Evolutionary conservation across 305 asterid genomes (phyloP).

Genomic region (Lippia alba): DNA sequence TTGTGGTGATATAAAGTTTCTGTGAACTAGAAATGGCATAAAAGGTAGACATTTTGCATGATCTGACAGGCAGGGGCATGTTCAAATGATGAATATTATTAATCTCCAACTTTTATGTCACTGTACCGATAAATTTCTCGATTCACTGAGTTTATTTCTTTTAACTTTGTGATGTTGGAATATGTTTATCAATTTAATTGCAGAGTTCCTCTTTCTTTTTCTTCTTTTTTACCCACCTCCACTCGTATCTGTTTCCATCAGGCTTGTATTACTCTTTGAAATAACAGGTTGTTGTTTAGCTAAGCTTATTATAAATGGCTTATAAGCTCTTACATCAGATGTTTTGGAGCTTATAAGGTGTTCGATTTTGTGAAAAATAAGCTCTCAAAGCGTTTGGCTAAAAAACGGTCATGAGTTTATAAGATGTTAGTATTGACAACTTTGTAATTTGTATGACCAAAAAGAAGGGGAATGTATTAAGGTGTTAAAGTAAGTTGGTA

Average conservation of each 20-base stretch:
- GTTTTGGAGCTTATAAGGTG: too few relatives aligned
- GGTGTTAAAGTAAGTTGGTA: too few relatives aligned
- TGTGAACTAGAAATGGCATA: background rate
- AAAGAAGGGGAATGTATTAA: too few relatives aligned
- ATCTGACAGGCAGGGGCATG: background rate
- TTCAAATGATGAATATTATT: background rate
- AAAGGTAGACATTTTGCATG: background rate
- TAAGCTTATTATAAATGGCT: too few relatives aligned
- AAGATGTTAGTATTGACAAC: too few relatives aligned
- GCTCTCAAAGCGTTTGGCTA: too few relatives aligned
- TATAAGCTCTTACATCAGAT: too few relatives aligned
- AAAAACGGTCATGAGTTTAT: too few relatives aligned
- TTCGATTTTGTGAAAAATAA: too few relatives aligned
- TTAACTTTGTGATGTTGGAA: background rate
- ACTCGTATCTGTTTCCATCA: conserved; percentile 8
- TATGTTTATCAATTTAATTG: background rate
- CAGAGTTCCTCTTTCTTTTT: too few relatives aligned
- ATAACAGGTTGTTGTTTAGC: too few relatives aligned
- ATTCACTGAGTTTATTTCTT: background rate
- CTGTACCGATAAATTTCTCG: background rate
- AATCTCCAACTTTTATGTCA: background rate
- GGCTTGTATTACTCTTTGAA: conserved; percentile 2
- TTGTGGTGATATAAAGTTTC: background rate
- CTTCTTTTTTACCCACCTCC: background rate
- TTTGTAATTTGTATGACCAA: too few relatives aligned